phyloP scores from a whole-genome alignment of 1,284 basidiomycete species.

The Ceratobasidium sp. region DNA sequence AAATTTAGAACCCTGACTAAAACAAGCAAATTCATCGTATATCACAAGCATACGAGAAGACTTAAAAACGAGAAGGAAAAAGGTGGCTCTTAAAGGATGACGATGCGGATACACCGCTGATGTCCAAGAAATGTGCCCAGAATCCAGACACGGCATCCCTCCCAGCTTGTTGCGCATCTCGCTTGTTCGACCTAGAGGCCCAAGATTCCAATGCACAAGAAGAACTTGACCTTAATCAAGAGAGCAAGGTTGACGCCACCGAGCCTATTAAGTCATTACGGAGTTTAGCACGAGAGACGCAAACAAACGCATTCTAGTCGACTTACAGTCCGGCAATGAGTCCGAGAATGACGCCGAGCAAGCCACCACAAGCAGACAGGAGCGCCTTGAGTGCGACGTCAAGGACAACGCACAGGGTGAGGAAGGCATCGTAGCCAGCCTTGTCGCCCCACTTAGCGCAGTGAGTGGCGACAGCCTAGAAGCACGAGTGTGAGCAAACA shows the following conservation, averaged over 20 bases:
- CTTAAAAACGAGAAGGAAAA: too few species aligned
- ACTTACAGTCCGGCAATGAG: constrained; percentile 41
- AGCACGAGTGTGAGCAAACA: neutral
- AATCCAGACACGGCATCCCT: neutral
- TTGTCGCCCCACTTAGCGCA: constrained; percentile 44
- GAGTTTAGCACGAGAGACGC: too few species aligned
- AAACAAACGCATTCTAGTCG: too few species aligned
- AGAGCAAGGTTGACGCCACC: constrained; percentile 30
- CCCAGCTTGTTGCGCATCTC: neutral
- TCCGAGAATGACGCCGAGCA: constrained; percentile 17
- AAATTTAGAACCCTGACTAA: too few species aligned
- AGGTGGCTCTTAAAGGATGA: too few species aligned
- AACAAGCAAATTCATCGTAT: too few species aligned
- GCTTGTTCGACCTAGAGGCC: constrained; percentile 20
- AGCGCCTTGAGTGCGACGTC: constrained; percentile 42
- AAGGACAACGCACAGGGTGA: constrained; percentile 16
- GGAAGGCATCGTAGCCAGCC: constrained; percentile 37
- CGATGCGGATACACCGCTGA: too few species aligned
- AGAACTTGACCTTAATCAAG: constrained; percentile 43
- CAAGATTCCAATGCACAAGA: constrained; percentile 27
- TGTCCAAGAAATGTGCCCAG: neutral
- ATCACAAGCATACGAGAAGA: too few species aligned
- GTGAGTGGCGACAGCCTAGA: constrained; percentile 24
- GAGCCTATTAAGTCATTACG: neutral
- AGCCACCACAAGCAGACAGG: constrained; percentile 27